These are phyloP conservation scores for Chimonanthus praecox DNA, from an alignment of 164 flowering plant genomes.

Conservation along the genomic window DNA sequence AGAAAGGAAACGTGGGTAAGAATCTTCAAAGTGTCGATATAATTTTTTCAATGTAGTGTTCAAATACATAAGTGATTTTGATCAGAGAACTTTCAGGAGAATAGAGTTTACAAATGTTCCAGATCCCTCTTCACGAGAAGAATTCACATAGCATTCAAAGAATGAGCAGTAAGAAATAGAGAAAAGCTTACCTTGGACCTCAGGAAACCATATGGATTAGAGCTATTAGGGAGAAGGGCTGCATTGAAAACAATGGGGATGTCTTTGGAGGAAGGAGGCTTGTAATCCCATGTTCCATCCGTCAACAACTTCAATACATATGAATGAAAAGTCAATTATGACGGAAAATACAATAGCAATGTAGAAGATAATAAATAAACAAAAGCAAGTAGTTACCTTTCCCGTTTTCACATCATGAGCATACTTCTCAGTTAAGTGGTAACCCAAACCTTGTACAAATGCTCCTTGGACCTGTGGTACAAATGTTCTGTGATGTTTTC, in stretches of 20 bases:
- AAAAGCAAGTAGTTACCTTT: not conserved
- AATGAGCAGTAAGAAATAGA: not conserved
- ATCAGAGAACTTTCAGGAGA: not conserved
- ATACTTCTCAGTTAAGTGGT: slow-evolving; percentile 8
- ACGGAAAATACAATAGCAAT: not conserved
- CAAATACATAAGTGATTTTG: not conserved
- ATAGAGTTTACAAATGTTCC: not conserved
- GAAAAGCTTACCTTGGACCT: slow-evolving; percentile 8
- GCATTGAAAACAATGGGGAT: slow-evolving; percentile 9
- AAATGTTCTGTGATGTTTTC: not conserved
- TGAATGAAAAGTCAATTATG: not conserved
- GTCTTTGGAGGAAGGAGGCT: slow-evolving; percentile 12
- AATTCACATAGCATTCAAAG: too few species aligned
- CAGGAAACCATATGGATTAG: slow-evolving; percentile 7
- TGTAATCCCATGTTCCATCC: slow-evolving; percentile 5
- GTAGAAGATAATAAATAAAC: not conserved
- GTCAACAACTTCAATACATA: slow-evolving; percentile 7
- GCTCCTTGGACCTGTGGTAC: slow-evolving; percentile 8
- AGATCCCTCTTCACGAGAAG: not conserved
- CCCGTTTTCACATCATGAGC: slow-evolving; percentile 1
- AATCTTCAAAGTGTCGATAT: not conserved
- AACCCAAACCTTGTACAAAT: slow-evolving; percentile 10
- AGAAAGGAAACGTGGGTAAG: not conserved
- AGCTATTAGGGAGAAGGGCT: slow-evolving; percentile 10
- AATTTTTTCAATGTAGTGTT: not conserved